phyloP scores from a whole-genome alignment of 2,329 filamentous ascomycete species.

The Mycogone perniciosa region DNA sequence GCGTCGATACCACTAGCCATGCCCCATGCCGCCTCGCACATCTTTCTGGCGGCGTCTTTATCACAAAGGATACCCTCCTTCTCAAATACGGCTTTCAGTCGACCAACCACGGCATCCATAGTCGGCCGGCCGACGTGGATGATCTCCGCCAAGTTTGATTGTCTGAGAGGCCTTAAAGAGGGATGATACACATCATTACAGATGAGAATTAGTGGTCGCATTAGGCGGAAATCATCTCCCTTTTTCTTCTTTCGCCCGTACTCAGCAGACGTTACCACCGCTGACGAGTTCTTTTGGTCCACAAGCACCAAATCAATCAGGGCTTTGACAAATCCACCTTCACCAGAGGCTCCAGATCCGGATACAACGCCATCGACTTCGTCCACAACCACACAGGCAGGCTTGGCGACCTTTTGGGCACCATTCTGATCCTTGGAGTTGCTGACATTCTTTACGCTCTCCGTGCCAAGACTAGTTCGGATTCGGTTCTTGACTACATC shows the following conservation, averaged over 20 bases:
- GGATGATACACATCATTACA: slow-evolving; percentile 97
- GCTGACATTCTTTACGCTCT: slow-evolving; percentile 76
- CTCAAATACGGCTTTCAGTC: slow-evolving; percentile 78
- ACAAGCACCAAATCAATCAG: slow-evolving; percentile 82
- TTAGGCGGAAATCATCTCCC: slow-evolving; percentile 77
- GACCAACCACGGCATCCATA: slow-evolving; percentile 74
- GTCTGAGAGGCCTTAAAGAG: slow-evolving; percentile 77
- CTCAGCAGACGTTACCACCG: slow-evolving; percentile 20
- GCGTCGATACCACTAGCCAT: slow-evolving; percentile 66
- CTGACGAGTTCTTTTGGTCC: slow-evolving; percentile 68
- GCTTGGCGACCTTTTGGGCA: slow-evolving; percentile 66
- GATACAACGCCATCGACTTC: slow-evolving; percentile 93
- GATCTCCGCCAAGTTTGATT: slow-evolving; percentile 78
- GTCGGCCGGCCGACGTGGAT: slow-evolving; percentile 87
- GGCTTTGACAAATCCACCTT: slow-evolving; percentile 93
- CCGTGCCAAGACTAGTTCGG: slow-evolving; percentile 84
- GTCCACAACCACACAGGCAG: slow-evolving; percentile 89
- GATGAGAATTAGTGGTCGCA: slow-evolving; percentile 85
- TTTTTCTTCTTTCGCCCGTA: slow-evolving; percentile 55
- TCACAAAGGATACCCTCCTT: slow-evolving; percentile 87
- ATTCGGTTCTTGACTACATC: slow-evolving; percentile 90
- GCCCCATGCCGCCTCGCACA: slow-evolving; percentile 80
- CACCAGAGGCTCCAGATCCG: slow-evolving; percentile 68
- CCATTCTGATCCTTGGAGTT: slow-evolving; percentile 50
- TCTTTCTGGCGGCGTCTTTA: slow-evolving; percentile 75